A percentile compares a stretch with the other conserved stretches of the same genome.
Conservation (phyloP, 108 stramenopile species). For the Discostella pseudostelligera region DNA sequence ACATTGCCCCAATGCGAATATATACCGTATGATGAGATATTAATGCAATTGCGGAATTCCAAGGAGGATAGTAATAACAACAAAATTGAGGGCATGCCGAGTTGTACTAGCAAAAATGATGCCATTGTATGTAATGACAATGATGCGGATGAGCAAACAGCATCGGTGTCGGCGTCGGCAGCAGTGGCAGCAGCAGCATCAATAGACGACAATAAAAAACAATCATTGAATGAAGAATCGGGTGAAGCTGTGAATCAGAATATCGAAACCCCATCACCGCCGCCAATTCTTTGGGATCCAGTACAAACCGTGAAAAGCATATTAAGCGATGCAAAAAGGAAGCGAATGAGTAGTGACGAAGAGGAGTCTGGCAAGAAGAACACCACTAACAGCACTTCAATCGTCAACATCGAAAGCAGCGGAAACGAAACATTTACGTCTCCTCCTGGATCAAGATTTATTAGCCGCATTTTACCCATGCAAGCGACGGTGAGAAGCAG, state of each 20-base stretch:
- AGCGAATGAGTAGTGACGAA: not conserved
- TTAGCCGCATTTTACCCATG: constrained; percentile 81
- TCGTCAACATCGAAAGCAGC: too few species aligned
- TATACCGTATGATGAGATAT: constrained; percentile 49
- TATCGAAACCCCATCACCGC: not conserved
- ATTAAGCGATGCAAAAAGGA: constrained; percentile 38
- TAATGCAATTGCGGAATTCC: constrained; percentile 10
- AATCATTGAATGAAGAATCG: not conserved
- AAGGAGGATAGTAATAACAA: constrained; percentile 12
- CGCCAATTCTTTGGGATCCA: constrained; percentile 61
- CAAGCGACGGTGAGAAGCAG: constrained; percentile 58
- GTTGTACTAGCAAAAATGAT: too few species aligned
- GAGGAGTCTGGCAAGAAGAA: constrained; percentile 17
- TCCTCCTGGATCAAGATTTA: constrained; percentile 61
- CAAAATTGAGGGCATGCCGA: too few species aligned
- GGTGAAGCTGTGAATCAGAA: too few species aligned
- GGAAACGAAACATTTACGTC: not conserved
- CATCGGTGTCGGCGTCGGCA: too few species aligned
- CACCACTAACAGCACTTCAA: not conserved
- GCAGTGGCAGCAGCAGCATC: constrained; percentile 4
- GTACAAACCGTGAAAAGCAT: constrained; percentile 58
- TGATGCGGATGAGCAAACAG: too few species aligned
- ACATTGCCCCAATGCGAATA: constrained; percentile 45
- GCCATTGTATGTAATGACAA: too few species aligned
- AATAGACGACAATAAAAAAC: constrained; percentile 4